phyloP scores from a whole-genome alignment of 768 basidiomycete genomes.

The Panus rudis region DNA sequence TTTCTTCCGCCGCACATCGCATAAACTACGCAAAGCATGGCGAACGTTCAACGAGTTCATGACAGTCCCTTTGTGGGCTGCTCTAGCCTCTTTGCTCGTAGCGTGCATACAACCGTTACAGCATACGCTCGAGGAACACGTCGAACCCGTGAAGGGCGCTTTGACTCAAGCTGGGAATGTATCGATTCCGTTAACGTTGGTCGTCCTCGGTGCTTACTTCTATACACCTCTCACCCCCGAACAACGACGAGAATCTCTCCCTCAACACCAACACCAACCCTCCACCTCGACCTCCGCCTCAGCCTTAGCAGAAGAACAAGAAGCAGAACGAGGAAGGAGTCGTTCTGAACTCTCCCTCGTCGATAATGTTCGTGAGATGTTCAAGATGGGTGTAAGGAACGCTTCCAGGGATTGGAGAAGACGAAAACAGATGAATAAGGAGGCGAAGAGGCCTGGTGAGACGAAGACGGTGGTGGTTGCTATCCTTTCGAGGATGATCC shows the following conservation, averaged over 20 bases:
- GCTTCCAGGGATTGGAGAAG: constrained; percentile 13
- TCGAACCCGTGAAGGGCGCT: constrained; percentile 63
- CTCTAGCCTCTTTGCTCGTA: constrained; percentile 65
- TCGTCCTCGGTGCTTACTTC: constrained; percentile 93
- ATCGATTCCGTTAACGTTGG: constrained; percentile 80
- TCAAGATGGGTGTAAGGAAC: constrained; percentile 24
- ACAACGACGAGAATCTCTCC: constrained; percentile 9
- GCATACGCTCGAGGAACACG: constrained; percentile 52
- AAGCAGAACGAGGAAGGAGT: too few relatives aligned
- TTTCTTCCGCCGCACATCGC: constrained; percentile 5
- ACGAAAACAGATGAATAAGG: constrained; percentile 11
- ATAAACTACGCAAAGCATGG: constrained; percentile 27
- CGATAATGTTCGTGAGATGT: constrained; percentile 37
- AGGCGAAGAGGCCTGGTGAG: constrained; percentile 49
- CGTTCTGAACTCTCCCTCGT: constrained; percentile 28
- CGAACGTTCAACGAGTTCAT: constrained; percentile 60
- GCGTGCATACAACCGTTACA: constrained; percentile 76
- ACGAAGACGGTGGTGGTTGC: constrained; percentile 78
- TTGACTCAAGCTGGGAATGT: constrained; percentile 64
- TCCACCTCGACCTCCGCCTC: too few relatives aligned
- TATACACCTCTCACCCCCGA: constrained; percentile 35
- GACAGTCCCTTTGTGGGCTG: constrained; percentile 85
- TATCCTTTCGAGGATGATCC: constrained; percentile 78
- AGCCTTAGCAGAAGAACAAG: too few relatives aligned
- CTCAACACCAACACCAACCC: constrained; percentile 10